Percentiles rank a stretch among this genome's conserved stretches.
Conservation (phyloP, 169 alveolate species). For the Pseudocohnilembus persalinus region DNA sequence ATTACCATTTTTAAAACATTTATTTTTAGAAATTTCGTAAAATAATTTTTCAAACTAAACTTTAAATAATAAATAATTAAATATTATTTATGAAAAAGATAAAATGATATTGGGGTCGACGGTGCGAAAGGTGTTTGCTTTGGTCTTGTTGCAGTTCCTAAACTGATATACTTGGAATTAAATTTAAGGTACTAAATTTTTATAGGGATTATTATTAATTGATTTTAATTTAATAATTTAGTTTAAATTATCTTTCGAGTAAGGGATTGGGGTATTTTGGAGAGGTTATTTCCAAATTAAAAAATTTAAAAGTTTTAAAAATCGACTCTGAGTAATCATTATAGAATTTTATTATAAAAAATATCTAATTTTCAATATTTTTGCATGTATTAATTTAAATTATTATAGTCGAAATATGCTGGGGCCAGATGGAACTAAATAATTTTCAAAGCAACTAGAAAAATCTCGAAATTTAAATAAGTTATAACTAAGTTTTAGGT, state of each 20-base stretch:
- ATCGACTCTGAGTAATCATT: not conserved
- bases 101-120: not conserved
- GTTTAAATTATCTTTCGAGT: not conserved
- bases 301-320: too few relatives aligned
- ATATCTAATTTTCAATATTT: too few relatives aligned
- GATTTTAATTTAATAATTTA: too few relatives aligned
- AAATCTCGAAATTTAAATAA: too few relatives aligned
- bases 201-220: too few relatives aligned
- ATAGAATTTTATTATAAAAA: too few relatives aligned
- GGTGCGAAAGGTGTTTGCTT: not conserved
- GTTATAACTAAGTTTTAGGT: not conserved
- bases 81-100: not conserved
- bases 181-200: not conserved
- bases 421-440: not conserved
- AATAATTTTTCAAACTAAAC: too few relatives aligned
- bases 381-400: too few relatives aligned
- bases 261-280: not conserved
- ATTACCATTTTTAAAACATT: not conserved
- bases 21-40: not conserved
- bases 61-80: too few relatives aligned
- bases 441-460: not conserved
- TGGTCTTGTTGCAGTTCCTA: not conserved
- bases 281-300: not conserved
- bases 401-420: not conserved
- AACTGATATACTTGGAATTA: too few relatives aligned